phyloP scores from a whole-genome alignment of 140 eudicot species.

The Stevia rebaudiana region DNA sequence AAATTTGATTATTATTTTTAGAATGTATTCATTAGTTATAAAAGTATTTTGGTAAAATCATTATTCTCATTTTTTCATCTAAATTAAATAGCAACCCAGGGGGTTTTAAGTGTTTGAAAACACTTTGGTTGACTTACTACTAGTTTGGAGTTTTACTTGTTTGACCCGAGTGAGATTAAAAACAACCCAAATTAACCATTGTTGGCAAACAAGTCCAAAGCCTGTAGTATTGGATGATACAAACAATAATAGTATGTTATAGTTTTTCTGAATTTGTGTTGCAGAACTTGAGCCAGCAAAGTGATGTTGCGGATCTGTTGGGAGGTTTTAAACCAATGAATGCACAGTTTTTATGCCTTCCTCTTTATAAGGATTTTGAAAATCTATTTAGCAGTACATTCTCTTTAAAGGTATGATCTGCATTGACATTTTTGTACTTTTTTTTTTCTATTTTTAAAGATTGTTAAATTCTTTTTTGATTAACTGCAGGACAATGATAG shows the following conservation, averaged over 20 bases:
- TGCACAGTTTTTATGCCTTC: constrained; percentile 65
- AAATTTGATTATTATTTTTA: neutral
- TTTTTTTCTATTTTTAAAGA: neutral
- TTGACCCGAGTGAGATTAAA: neutral
- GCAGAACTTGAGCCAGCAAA: constrained; percentile 97
- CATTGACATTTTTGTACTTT: neutral
- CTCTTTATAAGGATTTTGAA: constrained; percentile 76
- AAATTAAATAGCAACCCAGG: neutral
- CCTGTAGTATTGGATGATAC: neutral
- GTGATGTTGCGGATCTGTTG: constrained; percentile 84
- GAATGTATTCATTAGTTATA: neutral
- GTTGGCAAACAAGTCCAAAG: constrained; percentile 5
- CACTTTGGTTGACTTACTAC: neutral
- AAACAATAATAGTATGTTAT: neutral
- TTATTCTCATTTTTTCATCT: neutral
- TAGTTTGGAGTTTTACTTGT: neutral
- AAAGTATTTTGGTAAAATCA: neutral
- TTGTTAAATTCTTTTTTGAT: neutral
- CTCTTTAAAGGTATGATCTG: constrained; percentile 50
- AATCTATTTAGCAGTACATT: constrained; percentile 46
- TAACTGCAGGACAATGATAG: constrained; percentile 41
- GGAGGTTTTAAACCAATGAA: constrained; percentile 92
- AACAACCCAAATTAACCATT: neutral
- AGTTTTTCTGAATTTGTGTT: constrained; percentile 14
- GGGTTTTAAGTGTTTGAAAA: neutral